phyloP scores from a whole-genome alignment of 768 basidiomycete genomes.

The Podaxis sp. region DNA sequence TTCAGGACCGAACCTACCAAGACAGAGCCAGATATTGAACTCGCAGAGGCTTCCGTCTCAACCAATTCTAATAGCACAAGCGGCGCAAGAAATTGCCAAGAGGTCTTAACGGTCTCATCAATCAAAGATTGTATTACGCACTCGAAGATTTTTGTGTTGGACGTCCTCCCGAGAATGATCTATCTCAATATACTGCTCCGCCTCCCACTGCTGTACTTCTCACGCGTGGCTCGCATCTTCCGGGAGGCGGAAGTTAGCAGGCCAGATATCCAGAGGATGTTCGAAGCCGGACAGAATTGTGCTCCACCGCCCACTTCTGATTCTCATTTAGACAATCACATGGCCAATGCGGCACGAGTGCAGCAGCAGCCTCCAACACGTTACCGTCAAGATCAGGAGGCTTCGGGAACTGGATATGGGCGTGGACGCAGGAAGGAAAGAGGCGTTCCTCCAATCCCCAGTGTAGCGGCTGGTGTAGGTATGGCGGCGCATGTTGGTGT shows the following conservation, averaged over 20 bases:
- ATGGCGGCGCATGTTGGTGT: constrained; percentile 3
- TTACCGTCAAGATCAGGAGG: neutral
- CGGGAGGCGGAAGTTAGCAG: constrained; percentile 76
- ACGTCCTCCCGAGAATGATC: constrained; percentile 42
- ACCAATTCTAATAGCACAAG: constrained; percentile 20
- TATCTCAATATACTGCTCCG: constrained; percentile 56
- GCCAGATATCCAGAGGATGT: constrained; percentile 66
- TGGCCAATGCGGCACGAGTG: neutral
- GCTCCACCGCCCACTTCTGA: constrained; percentile 19
- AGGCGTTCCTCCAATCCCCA: neutral
- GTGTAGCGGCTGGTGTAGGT: neutral
- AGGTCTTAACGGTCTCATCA: constrained; percentile 25
- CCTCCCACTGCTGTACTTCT: constrained; percentile 79
- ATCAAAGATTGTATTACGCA: constrained; percentile 23
- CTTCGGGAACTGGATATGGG: neutral
- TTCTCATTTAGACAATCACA: neutral
- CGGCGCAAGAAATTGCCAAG: constrained; percentile 30
- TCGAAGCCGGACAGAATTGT: constrained; percentile 26
- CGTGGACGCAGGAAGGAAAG: neutral
- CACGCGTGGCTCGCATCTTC: constrained; percentile 74
- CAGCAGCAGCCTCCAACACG: neutral
- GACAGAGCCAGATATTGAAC: constrained; percentile 34
- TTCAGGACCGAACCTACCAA: constrained; percentile 23
- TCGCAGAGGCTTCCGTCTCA: constrained; percentile 16
- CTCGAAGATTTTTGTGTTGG: constrained; percentile 29